A percentile compares a stretch with the other conserved stretches of the same genome.
phyloP scores from a whole-genome alignment of 371 early-diverging fungal species.

The Mycotypha africana region DNA sequence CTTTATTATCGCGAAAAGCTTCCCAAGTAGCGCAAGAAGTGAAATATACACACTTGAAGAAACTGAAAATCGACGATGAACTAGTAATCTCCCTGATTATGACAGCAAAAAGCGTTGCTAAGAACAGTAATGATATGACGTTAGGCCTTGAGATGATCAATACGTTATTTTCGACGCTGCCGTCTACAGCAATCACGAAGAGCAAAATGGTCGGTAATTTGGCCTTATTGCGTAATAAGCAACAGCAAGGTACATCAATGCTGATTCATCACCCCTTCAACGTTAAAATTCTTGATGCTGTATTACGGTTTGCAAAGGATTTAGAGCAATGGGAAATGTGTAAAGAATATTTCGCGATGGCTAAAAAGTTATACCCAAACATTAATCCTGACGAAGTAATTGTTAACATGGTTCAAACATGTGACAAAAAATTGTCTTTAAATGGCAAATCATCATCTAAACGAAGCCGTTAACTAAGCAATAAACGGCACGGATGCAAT shows the following conservation, averaged over 20 bases:
- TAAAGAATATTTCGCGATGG: constrained; percentile 20
- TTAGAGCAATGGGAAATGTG: constrained; percentile 19
- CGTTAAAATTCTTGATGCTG: constrained; percentile 17
- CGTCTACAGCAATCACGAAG: constrained; percentile 7
- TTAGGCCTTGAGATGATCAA: constrained; percentile 17
- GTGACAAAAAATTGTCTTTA: no score
- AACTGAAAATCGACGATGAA: constrained; percentile 17
- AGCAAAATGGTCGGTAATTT: constrained; percentile 5
- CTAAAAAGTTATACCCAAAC: constrained; percentile 16
- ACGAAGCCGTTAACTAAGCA: no score
- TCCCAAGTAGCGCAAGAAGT: no score
- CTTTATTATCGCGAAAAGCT: constrained; percentile 11
- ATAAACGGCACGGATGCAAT: no score
- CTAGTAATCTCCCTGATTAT: constrained; percentile 15
- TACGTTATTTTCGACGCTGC: constrained; percentile 20
- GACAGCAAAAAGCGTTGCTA: constrained; percentile 17
- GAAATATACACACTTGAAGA: no score
- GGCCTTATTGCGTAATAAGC: neutral
- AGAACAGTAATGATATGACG: constrained; percentile 7
- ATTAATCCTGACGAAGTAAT: constrained; percentile 20
- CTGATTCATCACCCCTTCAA: no score
- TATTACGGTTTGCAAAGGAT: constrained; percentile 25
- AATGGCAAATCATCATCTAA: no score
- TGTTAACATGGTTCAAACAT: no score
- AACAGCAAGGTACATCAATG: constrained; percentile 12